Evolutionary conservation across 768 basidiomycete genomes (phyloP).

Genomic region (Phanerochaete sordida): DNA sequence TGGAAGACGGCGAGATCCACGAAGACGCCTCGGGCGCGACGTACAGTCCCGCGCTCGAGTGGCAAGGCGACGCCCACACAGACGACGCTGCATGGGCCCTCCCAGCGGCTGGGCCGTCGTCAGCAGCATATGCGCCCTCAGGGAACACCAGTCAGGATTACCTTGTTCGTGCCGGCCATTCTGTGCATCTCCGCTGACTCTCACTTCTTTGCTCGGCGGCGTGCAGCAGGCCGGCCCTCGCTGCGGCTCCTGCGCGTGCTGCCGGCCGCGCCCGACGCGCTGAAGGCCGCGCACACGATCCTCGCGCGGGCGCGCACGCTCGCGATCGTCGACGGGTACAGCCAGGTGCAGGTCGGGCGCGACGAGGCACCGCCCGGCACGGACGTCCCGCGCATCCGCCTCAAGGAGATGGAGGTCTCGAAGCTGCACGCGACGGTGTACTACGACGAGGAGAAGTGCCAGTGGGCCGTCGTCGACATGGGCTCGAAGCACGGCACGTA

Average conservation of each 20-base stretch:
- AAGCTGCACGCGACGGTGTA: conserved; percentile 76
- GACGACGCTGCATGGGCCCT: conserved; percentile 4
- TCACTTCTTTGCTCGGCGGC: not conserved
- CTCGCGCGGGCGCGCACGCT: conserved; percentile 48
- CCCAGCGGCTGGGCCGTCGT: not conserved
- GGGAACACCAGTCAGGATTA: not conserved
- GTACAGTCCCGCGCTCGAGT: conserved; percentile 58
- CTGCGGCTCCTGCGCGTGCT: conserved; percentile 36
- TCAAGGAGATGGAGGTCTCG: conserved; percentile 83
- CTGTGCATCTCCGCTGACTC: not conserved
- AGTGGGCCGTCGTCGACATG: conserved; percentile 81
- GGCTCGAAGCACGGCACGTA: conserved; percentile 85
- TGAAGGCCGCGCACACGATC: conserved; percentile 29
- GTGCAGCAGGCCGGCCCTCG: conserved; percentile 11
- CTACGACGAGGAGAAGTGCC: conserved; percentile 55
- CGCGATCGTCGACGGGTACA: conserved; percentile 58
- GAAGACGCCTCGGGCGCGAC: conserved; percentile 12
- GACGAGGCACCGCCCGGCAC: conserved; percentile 53
- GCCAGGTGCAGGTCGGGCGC: conserved; percentile 71
- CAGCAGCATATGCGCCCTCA: not conserved
- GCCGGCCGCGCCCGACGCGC: conserved; percentile 17
- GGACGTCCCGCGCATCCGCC: conserved; percentile 58
- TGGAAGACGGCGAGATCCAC: conserved; percentile 25
- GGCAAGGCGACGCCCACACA: conserved; percentile 42
- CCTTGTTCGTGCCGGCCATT: conserved; percentile 4